Evolutionary conservation across 805 yeast genomes (phyloP).

Genomic region (Schizosaccharomyces octosporus): DNA sequence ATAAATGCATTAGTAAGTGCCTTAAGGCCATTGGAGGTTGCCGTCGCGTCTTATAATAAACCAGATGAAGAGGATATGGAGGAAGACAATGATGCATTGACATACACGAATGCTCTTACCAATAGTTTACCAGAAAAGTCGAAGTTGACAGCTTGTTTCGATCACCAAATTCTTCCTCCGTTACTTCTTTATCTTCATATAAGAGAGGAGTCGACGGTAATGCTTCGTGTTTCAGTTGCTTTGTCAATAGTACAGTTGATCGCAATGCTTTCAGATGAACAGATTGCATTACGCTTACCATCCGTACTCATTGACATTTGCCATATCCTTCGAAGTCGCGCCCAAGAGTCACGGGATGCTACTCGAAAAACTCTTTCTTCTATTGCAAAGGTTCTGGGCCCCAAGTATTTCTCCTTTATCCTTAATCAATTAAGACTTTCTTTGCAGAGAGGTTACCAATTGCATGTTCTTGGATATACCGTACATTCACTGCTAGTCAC

Average conservation of each 20-base stretch:
- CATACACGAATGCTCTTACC: not conserved
- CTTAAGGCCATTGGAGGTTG: conserved; percentile 4
- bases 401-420: conserved; percentile 47
- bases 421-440: conserved; percentile 58
- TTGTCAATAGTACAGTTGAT: conserved; percentile 53
- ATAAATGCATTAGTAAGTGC: conserved; percentile 33
- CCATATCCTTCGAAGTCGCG: conserved; percentile 61
- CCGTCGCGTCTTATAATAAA: conserved; percentile 3
- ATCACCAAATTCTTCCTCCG: not conserved
- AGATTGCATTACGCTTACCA: conserved; percentile 38
- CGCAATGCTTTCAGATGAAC: conserved; percentile 33
- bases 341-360: conserved; percentile 72
- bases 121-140: not conserved
- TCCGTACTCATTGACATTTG: conserved; percentile 69
- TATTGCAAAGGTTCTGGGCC: conserved; percentile 41
- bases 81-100: not conserved
- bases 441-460: conserved; percentile 68
- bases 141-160: not conserved
- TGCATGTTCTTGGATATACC: conserved; percentile 76
- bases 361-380: conserved; percentile 51
- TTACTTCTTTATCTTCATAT: conserved; percentile 9
- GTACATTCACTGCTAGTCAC: conserved; percentile 47
- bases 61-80: conserved; percentile 6
- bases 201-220: conserved; percentile 58
- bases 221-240: conserved; percentile 51